Conservation (phyloP, 2,329 filamentous ascomycete species). For the Pyricularia grisea region DNA sequence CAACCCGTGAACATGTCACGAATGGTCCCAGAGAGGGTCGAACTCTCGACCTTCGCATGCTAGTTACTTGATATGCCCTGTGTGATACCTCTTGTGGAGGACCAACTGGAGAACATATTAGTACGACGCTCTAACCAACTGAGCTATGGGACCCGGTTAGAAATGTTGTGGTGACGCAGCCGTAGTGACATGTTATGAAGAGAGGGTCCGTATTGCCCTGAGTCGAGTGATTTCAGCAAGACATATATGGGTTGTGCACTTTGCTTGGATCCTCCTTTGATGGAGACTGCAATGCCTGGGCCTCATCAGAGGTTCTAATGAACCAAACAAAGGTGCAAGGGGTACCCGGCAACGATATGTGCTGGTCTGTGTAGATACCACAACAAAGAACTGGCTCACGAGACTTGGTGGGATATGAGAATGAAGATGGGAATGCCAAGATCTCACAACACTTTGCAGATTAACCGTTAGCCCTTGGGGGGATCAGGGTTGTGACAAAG, state of each 20-base stretch:
- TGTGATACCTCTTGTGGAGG: neutral
- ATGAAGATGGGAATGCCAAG: neutral
- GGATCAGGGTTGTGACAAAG: too few relatives aligned
- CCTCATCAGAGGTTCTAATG: neutral
- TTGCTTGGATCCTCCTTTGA: too few relatives aligned
- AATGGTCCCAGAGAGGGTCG: slow-evolving; percentile 5
- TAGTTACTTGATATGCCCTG: neutral
- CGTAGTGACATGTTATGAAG: neutral
- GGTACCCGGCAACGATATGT: neutral
- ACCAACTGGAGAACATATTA: neutral
- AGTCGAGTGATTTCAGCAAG: neutral
- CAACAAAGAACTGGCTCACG: neutral
- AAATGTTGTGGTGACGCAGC: neutral
- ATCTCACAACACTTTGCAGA: neutral
- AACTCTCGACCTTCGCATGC: slow-evolving; percentile 6
- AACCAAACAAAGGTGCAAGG: neutral
- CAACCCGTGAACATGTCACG: neutral
- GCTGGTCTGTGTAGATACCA: neutral
- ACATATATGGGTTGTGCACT: neutral
- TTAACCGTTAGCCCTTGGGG: neutral
- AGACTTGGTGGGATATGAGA: neutral
- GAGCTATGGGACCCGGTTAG: slow-evolving; percentile 4
- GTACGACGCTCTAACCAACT: slow-evolving; percentile 5
- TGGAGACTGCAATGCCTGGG: neutral
- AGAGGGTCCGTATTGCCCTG: neutral